Conservation (phyloP, 352 stramenopile species). For the Thraustochytrium striatum region DNA sequence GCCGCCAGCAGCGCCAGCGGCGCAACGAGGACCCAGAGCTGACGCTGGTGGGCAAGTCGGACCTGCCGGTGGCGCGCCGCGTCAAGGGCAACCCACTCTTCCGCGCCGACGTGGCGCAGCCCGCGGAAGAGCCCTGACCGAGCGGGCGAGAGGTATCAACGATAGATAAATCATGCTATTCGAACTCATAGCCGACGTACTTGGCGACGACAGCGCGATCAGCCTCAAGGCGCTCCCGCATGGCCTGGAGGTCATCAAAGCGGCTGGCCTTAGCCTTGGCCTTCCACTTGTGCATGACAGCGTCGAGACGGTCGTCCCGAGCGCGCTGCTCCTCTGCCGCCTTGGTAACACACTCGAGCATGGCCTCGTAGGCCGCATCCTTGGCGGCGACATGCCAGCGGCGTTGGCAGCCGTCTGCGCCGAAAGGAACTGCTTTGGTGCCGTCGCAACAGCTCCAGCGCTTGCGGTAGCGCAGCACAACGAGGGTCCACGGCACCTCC, state of each 20-base stretch:
- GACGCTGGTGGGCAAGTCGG: too few relatives aligned
- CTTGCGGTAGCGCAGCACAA: slow-evolving; percentile 10
- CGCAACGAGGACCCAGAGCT: too few relatives aligned
- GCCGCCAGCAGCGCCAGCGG: too few relatives aligned
- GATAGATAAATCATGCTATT: too few relatives aligned
- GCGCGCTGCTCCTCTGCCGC: not conserved
- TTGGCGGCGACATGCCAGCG: slow-evolving; percentile 9
- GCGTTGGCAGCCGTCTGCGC: slow-evolving; percentile 23
- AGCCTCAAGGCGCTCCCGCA: slow-evolving; percentile 1
- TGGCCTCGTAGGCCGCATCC: not conserved
- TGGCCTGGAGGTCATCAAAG: slow-evolving; percentile 3
- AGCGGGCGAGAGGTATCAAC: too few relatives aligned
- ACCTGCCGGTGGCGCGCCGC: too few relatives aligned
- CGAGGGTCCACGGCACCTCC: not conserved
- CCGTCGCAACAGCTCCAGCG: slow-evolving; percentile 39
- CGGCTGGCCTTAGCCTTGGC: not conserved
- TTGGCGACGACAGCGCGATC: not conserved
- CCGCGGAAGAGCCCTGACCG: too few relatives aligned
- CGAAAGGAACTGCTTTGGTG: slow-evolving; percentile 29
- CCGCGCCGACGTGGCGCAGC: too few relatives aligned
- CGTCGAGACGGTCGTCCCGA: not conserved
- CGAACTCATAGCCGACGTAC: not conserved
- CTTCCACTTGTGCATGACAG: not conserved
- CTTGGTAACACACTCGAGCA: not conserved
- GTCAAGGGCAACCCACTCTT: too few relatives aligned